Evolutionary conservation across 2,329 filamentous ascomycete species (phyloP), one percentile per base, ranked within the genome.

Genomic region (Sarocladiaceae sp.): DNA sequence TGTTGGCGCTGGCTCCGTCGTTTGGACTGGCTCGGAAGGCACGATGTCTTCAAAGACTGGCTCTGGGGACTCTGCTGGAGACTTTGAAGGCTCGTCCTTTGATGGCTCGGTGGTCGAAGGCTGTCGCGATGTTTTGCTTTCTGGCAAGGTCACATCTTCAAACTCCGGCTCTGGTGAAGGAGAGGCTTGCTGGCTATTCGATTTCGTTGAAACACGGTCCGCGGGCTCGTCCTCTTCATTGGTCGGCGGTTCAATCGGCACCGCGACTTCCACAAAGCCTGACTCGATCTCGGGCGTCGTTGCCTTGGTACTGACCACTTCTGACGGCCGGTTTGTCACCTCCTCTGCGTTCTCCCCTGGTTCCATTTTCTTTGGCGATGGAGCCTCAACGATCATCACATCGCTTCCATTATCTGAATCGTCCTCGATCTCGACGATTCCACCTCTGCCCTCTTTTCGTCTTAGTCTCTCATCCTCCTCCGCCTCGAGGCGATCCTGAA

Each of bases 401-500:
- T 83, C 82, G 53, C 73, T 78, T 15, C 76, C 78, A 31, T 74
- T 76, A 20, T 77, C 79, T 40, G 83, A 79, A 2, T 80, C 82
- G 3, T 83, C 86, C 26, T 80, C 78, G 33, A 90, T 80, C 54
- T 83, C 75, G 50, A 89, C 78, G 11, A 85, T 67, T 1, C 76
- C 76, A 42, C 78, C 68, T 46, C 75, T 66, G 51, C 69, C 68
- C 44, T 71, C 69, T 20, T 63, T 66, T 22, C 62, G 68, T 40
- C 77, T 71, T 13, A 72, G 66, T 15, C 73, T 71, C 37, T 82
- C 72, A 47, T 83, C 79, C 58, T 83, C 81, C 40, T 76, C 69
- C 0, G 82, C 77, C 53, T 76, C 73, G 48, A 80, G 75, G 23
- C 77, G 69, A 58, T 87, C 81, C 53, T 86, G 79, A 18, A 85